Conservation (phyloP, 495 filamentous ascomycete species). For the Aspergillus mulundensis region DNA sequence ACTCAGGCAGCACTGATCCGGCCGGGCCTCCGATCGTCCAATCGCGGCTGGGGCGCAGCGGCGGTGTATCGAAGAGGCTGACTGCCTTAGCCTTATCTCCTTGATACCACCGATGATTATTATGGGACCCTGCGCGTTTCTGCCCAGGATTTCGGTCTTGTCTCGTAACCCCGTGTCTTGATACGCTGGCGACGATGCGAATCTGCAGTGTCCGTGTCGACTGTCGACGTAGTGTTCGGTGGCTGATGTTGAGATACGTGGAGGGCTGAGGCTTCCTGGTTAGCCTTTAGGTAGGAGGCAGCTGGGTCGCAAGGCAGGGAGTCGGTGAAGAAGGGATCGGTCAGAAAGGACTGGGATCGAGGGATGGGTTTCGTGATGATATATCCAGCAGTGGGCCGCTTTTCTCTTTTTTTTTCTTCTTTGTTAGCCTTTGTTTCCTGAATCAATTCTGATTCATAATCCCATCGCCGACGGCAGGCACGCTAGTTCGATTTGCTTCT, state of each 20-base stretch:
- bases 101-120: neutral
- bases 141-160: neutral
- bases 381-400: conserved; percentile 14
- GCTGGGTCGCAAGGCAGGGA: neutral
- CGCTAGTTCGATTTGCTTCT: conserved; percentile 11
- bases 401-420: conserved; percentile 12
- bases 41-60: conserved; percentile 18
- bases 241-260: conserved; percentile 5
- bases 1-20: conserved; percentile 29
- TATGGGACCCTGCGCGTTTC: neutral
- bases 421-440: conserved; percentile 2
- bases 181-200: conserved; percentile 1
- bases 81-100: conserved; percentile 15
- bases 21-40: conserved; percentile 22
- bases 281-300: neutral
- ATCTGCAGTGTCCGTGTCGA: too few species aligned
- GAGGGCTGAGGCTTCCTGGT: neutral
- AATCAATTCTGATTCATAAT: conserved; percentile 12
- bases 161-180: neutral
- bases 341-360: conserved; percentile 7
- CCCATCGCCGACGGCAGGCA: conserved; percentile 2
- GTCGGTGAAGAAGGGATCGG: conserved; percentile 8
- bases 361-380: conserved; percentile 13
- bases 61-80: conserved; percentile 26
- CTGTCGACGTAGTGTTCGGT: neutral